Conservation (phyloP, 2,329 filamentous ascomycete genomes). For the Thelonectria olida region DNA sequence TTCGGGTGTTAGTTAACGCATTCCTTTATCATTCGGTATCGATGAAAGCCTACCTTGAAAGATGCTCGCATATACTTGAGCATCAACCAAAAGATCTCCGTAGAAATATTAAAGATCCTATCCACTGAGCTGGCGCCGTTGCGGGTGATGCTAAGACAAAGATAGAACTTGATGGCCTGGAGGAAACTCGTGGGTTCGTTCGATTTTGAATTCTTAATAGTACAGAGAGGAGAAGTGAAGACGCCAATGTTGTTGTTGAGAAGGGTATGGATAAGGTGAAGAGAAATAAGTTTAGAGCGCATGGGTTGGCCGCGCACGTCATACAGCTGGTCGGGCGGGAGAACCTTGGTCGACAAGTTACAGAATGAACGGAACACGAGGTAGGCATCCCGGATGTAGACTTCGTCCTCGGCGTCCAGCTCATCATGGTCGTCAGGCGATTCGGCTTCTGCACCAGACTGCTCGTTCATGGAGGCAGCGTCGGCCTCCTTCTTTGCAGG, state of each 20-base stretch:
- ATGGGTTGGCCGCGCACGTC: conserved; percentile 95
- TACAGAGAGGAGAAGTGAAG: conserved; percentile 91
- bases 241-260: conserved; percentile 93
- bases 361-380: conserved; percentile 97
- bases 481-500: conserved; percentile 52
- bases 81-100: conserved; percentile 98
- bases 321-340: conserved; percentile 89
- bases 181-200: conserved; percentile 90
- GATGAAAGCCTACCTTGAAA: conserved; percentile 74
- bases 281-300: conserved; percentile 94
- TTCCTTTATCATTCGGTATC: neutral
- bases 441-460: conserved; percentile 63
- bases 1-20: conserved; percentile 36
- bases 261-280: conserved; percentile 94
- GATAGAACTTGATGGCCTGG: conserved; percentile 95
- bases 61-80: conserved; percentile 91
- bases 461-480: conserved; percentile 58
- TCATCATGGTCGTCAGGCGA: conserved; percentile 66
- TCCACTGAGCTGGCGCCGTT: conserved; percentile 95
- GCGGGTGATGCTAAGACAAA: conserved; percentile 92
- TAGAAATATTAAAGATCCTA: conserved; percentile 92
- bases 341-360: conserved; percentile 92
- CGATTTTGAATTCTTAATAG: conserved; percentile 89
- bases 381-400: conserved; percentile 97
- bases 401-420: conserved; percentile 83